Evolutionary conservation across 1,284 basidiomycete genomes (phyloP).

Genomic region (Rhodotorula sp.): DNA sequence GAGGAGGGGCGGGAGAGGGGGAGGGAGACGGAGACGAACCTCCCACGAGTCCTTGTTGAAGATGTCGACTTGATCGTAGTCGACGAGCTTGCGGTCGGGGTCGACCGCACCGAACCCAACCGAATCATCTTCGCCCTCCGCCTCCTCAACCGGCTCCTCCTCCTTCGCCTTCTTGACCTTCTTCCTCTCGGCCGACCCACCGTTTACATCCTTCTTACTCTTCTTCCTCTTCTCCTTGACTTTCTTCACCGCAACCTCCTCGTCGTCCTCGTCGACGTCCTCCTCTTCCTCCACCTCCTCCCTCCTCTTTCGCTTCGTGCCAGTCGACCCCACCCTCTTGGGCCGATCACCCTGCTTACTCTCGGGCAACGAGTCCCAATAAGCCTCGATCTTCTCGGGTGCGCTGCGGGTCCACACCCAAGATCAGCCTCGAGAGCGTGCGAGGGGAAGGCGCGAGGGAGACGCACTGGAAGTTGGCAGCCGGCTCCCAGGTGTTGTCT

Average conservation of each 20-base stretch:
- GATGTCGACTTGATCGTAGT: background rate
- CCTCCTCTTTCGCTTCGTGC: background rate
- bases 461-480: constrained; percentile 15
- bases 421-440: no score
- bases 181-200: background rate
- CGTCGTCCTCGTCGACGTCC: background rate
- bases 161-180: constrained; percentile 7
- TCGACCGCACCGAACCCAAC: background rate
- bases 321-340: no score
- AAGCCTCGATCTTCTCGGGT: no score
- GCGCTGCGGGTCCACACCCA: no score
- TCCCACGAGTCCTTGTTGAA: constrained; percentile 12
- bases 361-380: no score
- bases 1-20: background rate
- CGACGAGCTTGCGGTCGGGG: background rate
- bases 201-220: background rate
- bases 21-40: constrained; percentile 3
- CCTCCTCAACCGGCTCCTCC: background rate
- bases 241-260: background rate
- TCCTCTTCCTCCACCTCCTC: background rate
- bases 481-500: constrained; percentile 26
- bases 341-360: no score
- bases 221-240: constrained; percentile 8
- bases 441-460: background rate
- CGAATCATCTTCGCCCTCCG: background rate